Evolutionary conservation across 73 alveolate species (phyloP), one percentile per base, ranked within the genome.

Genomic region (Paramecium octaurelia): DNA sequence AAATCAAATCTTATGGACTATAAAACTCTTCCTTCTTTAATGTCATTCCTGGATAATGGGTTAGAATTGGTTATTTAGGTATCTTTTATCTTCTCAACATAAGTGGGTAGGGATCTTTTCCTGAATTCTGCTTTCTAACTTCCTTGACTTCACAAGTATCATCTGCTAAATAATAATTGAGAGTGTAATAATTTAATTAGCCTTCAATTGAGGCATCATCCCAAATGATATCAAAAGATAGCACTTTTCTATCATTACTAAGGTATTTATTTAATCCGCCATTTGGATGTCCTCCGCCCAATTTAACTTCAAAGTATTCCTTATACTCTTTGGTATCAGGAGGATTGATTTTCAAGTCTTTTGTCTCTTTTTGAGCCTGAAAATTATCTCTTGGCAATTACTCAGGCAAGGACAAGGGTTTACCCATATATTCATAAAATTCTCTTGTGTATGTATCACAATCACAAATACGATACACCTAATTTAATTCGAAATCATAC

Each of bases 1-100:
- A 88, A 23, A 95, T 85, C 35, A 97, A 70, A 89, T 97, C 99
- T 59, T 80, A 71, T 8, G 99, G 99, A 58, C 83, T 40, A 76
- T 97, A 97, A 92, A 86, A 97, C 71, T 97, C 99, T 86, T 97
- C 99, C 75, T 97, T 95, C 43, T 95, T 92, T 34, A 95, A 96
- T 18, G 98, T 94, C 96, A 97, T 92, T 16, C 99, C 98, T 73
- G 99, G 99, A 94, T 97, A 97, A 94, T 93, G 98, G 77, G 98
- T 94, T 85, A 97, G 92, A 58, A 96, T 93, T 64, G 99, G 99
- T 23, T 77, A 92, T 94, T 97, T 97, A 20, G 99, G 98, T 76
- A 97, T 86, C 86, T 97, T 97, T 95, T 95, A 94, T 93, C 98
- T 97, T 93, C 98, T 93, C 38, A 97, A 93, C 84, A 97, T 92